Evolutionary conservation across 2,329 filamentous ascomycete species (phyloP).

Genomic region (Xylariaceae sp.): DNA sequence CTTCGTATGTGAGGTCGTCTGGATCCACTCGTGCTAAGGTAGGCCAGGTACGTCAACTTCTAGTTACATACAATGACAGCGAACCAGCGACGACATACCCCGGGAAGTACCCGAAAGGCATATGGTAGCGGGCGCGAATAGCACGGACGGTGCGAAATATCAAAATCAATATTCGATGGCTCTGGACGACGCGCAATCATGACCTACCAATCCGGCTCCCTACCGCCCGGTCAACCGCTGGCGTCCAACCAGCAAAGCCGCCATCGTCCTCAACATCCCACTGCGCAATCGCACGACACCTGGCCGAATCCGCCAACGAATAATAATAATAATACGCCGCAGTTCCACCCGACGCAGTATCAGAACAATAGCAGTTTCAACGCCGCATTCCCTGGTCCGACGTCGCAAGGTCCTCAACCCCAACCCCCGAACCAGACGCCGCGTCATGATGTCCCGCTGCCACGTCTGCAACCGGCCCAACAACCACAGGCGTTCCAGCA

Average conservation of each 20-base stretch:
- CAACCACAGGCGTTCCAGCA: slow-evolving; percentile 28
- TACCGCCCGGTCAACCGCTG: slow-evolving; percentile 30
- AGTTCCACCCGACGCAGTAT: slow-evolving; percentile 16
- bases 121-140: neutral
- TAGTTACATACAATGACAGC: neutral
- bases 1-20: slow-evolving; percentile 8
- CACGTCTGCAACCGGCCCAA: slow-evolving; percentile 29
- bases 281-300: slow-evolving; percentile 23
- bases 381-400: slow-evolving; percentile 4
- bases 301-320: slow-evolving; percentile 27
- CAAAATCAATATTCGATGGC: slow-evolving; percentile 14
- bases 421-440: slow-evolving; percentile 13
- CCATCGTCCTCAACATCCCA: slow-evolving; percentile 16
- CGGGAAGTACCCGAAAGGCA: neutral
- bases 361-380: neutral
- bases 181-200: slow-evolving; percentile 30
- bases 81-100: slow-evolving; percentile 10
- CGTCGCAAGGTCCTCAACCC: slow-evolving; percentile 19
- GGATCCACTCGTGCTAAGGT: slow-evolving; percentile 10
- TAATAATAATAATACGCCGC: slow-evolving; percentile 25
- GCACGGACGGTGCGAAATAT: neutral
- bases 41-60: slow-evolving; percentile 7
- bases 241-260: slow-evolving; percentile 27
- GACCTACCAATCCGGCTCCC: slow-evolving; percentile 33
- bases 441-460: slow-evolving; percentile 13